phyloP scores from a whole-genome alignment of 1,284 basidiomycete genomes.

The Phaffia rhodozyma region DNA sequence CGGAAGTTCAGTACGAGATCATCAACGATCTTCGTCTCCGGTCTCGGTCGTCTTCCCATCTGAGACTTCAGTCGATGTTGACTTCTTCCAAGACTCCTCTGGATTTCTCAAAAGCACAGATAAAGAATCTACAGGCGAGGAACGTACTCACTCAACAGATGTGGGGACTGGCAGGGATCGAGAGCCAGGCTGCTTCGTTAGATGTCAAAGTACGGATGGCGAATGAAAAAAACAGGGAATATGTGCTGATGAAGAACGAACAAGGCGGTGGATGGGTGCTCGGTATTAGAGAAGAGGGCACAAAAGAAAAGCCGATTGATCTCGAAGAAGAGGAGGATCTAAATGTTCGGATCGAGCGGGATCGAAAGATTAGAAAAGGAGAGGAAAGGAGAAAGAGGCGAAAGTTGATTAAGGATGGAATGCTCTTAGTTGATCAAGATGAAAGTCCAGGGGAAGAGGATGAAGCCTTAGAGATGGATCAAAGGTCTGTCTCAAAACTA shows the following conservation, averaged over 20 bases:
- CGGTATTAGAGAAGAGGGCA: constrained; percentile 69
- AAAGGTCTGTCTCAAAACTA: constrained; percentile 43
- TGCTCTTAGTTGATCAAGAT: constrained; percentile 22
- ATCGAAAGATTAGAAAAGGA: background rate
- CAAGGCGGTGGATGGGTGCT: constrained; percentile 84
- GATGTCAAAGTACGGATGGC: constrained; percentile 56
- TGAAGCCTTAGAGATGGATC: constrained; percentile 15
- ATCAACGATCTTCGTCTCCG: constrained; percentile 88
- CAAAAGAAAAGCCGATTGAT: constrained; percentile 69
- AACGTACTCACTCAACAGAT: constrained; percentile 90
- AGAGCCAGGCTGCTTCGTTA: background rate
- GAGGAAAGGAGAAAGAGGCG: background rate
- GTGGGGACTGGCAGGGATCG: constrained; percentile 70
- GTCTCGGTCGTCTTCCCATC: constrained; percentile 86
- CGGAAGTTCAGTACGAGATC: constrained; percentile 96
- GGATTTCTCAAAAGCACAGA: constrained; percentile 93
- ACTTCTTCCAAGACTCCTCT: constrained; percentile 65
- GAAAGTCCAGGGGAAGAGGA: constrained; percentile 21
- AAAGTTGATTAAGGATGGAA: too few relatives aligned
- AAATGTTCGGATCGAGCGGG: background rate
- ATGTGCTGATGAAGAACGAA: constrained; percentile 84
- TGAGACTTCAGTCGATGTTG: constrained; percentile 83
- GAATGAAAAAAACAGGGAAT: constrained; percentile 85
- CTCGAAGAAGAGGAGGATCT: constrained; percentile 36
- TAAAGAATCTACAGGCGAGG: constrained; percentile 74